Conservation (phyloP, 352 stramenopile genomes). For the Pythium apleroticum region DNA sequence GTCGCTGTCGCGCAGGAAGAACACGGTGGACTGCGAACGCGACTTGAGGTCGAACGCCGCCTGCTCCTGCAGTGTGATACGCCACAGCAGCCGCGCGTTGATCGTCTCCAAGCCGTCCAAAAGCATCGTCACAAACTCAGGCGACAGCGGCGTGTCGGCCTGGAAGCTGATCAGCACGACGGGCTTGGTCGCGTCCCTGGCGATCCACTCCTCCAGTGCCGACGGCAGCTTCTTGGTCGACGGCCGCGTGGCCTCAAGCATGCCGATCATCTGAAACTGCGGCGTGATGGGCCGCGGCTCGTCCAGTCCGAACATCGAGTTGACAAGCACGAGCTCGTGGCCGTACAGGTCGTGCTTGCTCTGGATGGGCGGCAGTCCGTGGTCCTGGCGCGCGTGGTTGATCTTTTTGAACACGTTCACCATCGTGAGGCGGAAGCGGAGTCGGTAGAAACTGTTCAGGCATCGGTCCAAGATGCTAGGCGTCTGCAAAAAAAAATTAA, state of each 20-base stretch:
- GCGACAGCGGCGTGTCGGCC: slow-evolving; percentile 42
- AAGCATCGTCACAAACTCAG: slow-evolving; percentile 50
- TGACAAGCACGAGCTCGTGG: slow-evolving; percentile 70
- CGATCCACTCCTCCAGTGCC: slow-evolving; percentile 22
- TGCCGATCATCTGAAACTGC: slow-evolving; percentile 75
- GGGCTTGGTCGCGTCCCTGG: slow-evolving; percentile 14
- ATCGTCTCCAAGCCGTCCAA: slow-evolving; percentile 60
- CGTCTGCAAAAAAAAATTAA: slow-evolving; percentile 34
- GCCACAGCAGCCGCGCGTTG: slow-evolving; percentile 55
- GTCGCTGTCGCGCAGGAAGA: slow-evolving; percentile 39
- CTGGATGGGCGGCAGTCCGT: slow-evolving; percentile 47
- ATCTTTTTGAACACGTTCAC: slow-evolving; percentile 65
- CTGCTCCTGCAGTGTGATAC: slow-evolving; percentile 54
- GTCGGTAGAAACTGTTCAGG: slow-evolving; percentile 73
- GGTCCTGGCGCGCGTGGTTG: slow-evolving; percentile 52
- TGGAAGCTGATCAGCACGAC: slow-evolving; percentile 68
- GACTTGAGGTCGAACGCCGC: slow-evolving; percentile 56
- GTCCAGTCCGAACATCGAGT: slow-evolving; percentile 84
- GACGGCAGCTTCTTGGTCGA: slow-evolving; percentile 14
- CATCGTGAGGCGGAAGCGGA: slow-evolving; percentile 69
- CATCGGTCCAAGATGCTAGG: slow-evolving; percentile 76
- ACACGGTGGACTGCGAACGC: slow-evolving; percentile 42
- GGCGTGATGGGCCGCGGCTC: slow-evolving; percentile 68
- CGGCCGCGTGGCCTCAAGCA: slow-evolving; percentile 41
- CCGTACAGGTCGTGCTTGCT: slow-evolving; percentile 58